Base-by-base conservation (phyloP, 371 early-diverging fungal genomes). In the Dinochytrium kinnereticum region DNA sequence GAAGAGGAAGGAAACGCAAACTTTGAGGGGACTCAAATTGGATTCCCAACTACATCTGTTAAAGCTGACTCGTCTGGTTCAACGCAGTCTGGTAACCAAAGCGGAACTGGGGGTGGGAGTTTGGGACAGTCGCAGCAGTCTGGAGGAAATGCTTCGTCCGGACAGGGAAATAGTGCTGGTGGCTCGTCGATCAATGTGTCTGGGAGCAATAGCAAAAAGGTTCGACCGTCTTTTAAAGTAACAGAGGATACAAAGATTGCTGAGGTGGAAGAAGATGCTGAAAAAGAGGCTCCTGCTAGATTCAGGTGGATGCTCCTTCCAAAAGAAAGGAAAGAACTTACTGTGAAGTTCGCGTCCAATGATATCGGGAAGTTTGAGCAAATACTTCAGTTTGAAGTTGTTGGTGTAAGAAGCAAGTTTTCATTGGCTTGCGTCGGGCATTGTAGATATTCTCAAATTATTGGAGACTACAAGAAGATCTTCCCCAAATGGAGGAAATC, bases 231-330 rank as follows among this genome's bases (percentile, higher is more conserved):
- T 2, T 26, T 55, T 49, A 82, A 82, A 73, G 59, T 81, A 1
- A 61, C 76, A 30, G 86, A 84, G 51, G 84, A 84, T 33, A 64
- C 69, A 24, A 78, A 78, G 40, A 40, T 31, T 21, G 49, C 69
- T 31, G 73, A 77, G 30, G 78, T 82, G 30, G 85, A 86, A 17
- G 85, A 86, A 34, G 82, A 82, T 2, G n/a, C 37, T 28, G 83
- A 80, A 5, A 81, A 77, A 65, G 79, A 82, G 1, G 64, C 72
- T 1, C 39, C 64, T 17, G 74, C 73, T n/a, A 68, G 72, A 21
- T 83, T 50, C 64, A 74, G 89, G 30, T 89, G 89, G 89, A 73
- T 83, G 33, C 69, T 89, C n/a, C 75, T 68, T 28, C 81, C 87
- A 0, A 73, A 82, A 37, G 86, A 89, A 59, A 64, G 77, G 33